Base-by-base conservation (phyloP, 345 rosid genomes). In the Ailanthus altissimus region DNA sequence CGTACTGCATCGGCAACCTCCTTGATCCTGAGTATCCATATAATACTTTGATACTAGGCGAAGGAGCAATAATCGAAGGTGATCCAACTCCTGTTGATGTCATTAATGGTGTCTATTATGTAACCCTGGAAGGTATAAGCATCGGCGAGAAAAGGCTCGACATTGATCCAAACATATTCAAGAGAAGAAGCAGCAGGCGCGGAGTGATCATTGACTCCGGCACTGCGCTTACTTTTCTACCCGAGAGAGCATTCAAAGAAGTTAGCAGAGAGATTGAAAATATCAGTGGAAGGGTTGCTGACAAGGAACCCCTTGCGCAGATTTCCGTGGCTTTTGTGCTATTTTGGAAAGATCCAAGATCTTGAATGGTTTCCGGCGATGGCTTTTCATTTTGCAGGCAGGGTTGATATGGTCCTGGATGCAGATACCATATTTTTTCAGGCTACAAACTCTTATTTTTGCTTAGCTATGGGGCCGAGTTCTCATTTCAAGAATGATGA, bases 381-480 rank as follows among this genome's bases (percentile, higher is more conserved):
- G 61, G 83, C 90, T 40, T 81, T 89, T 57, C 91, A 66, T 42
- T 88, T 91, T 5, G 76, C 83, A 0, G 93, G 74, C 0, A 90
- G 87, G 8, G 96, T 89, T 2, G 91, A 89, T 51, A 53, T 91
- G 73, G 89, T 74, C 50, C 69, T 91, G 78, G 92, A 88, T 20
- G 77, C 83, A 0, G 42, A 65, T 10, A 85, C 90, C 75, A 58
- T 89, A 81, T 89, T 91, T 72, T 83, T 83, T 38, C 85, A 79
- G 62, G 73, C 70, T 28, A 16, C 42, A 5, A 54, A 77, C 6
- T n/a, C 86, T 20, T 78, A 67, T 26, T 86, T 92, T 65, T 92
- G 92, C 78, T 78, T 85, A 83, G 78, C 92, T 1, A 78, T 90
- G 43, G 77, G 64, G 38, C 76, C 83, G 20, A 81, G 80, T 4